A percentile compares a stretch with the other conserved stretches of the same genome.
Conservation (phyloP, 2,329 filamentous ascomycete genomes). For the Emergomyces orientalis region DNA sequence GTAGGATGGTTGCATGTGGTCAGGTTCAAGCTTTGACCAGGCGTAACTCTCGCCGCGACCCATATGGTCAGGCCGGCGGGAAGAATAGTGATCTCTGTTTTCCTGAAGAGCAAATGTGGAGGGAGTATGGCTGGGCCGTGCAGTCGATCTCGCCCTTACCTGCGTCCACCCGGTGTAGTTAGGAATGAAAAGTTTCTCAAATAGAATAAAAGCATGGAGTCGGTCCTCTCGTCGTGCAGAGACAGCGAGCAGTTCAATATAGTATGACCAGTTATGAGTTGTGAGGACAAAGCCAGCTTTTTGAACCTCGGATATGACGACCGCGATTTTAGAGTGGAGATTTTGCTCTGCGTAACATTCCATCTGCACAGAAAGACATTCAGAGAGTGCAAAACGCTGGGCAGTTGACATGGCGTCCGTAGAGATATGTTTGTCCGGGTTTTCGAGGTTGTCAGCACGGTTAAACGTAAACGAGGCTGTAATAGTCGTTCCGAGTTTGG, state of each 20-base stretch:
- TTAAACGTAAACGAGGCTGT: slow-evolving; percentile 1
- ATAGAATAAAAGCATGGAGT: slow-evolving; percentile 56
- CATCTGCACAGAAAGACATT: slow-evolving; percentile 45
- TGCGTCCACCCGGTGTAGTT: slow-evolving; percentile 64
- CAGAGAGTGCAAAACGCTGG: slow-evolving; percentile 42
- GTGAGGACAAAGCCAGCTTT: slow-evolving; percentile 63
- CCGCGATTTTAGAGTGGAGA: slow-evolving; percentile 43
- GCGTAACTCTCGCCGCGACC: slow-evolving; percentile 25
- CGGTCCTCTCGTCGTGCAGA: slow-evolving; percentile 49
- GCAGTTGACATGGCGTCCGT: slow-evolving; percentile 24
- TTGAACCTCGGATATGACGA: slow-evolving; percentile 48
- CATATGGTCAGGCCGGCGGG: slow-evolving; percentile 20
- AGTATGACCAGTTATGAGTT: slow-evolving; percentile 70
- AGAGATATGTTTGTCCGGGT: neutral
- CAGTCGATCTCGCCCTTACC: slow-evolving; percentile 27
- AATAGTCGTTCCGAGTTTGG: slow-evolving; percentile 32
- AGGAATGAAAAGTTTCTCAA: slow-evolving; percentile 69
- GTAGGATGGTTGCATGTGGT: slow-evolving; percentile 37
- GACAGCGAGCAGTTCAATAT: slow-evolving; percentile 58
- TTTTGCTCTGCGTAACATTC: slow-evolving; percentile 45
- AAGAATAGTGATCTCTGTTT: slow-evolving; percentile 12
- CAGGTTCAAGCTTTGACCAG: slow-evolving; percentile 32
- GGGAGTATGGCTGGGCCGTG: slow-evolving; percentile 24
- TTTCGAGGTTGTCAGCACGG: neutral
- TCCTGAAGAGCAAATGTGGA: slow-evolving; percentile 28